Evolutionary conservation across 345 rosid genomes (phyloP).

Genomic region (Brassica nigra): DNA sequence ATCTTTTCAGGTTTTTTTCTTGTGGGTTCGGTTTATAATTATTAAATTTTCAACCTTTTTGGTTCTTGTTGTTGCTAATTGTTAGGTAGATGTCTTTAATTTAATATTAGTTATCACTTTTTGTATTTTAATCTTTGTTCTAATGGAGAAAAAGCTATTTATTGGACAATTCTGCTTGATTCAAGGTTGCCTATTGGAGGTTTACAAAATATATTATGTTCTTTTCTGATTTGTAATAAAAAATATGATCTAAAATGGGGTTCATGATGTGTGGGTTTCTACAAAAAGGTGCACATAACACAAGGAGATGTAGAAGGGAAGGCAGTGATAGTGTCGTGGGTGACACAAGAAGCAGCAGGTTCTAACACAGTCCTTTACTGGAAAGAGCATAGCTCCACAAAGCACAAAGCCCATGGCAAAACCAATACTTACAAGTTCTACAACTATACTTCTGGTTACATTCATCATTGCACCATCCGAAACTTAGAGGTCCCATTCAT

Average conservation of each 20-base stretch:
- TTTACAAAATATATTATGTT: not conserved
- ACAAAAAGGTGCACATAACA: conserved; percentile 68
- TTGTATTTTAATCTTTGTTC: conserved; percentile 17
- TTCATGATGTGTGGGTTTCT: not conserved
- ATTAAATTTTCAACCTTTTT: conserved; percentile 6
- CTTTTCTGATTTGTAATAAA: not conserved
- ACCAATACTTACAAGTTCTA: conserved; percentile 50
- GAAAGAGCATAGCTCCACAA: conserved; percentile 50
- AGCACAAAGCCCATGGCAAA: conserved; percentile 56
- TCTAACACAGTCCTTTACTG: conserved; percentile 67
- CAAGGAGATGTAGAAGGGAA: conserved; percentile 88
- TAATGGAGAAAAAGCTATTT: not conserved
- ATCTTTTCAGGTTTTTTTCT: not conserved
- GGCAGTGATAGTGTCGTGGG: conserved; percentile 91
- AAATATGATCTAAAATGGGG: not conserved
- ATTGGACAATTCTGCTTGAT: not conserved
- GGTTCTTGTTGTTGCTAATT: not conserved
- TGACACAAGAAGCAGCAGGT: conserved; percentile 67
- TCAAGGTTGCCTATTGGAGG: conserved; percentile 3
- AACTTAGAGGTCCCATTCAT: conserved; percentile 55
- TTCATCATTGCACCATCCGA: conserved; percentile 77
- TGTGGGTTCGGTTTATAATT: conserved; percentile 17
- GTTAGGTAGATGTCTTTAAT: conserved; percentile 19
- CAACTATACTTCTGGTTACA: conserved; percentile 78
- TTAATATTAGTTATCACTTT: conserved; percentile 10